phyloP scores from a whole-genome alignment of 2,329 filamentous ascomycete species.

The Trichophyton verrucosum region DNA sequence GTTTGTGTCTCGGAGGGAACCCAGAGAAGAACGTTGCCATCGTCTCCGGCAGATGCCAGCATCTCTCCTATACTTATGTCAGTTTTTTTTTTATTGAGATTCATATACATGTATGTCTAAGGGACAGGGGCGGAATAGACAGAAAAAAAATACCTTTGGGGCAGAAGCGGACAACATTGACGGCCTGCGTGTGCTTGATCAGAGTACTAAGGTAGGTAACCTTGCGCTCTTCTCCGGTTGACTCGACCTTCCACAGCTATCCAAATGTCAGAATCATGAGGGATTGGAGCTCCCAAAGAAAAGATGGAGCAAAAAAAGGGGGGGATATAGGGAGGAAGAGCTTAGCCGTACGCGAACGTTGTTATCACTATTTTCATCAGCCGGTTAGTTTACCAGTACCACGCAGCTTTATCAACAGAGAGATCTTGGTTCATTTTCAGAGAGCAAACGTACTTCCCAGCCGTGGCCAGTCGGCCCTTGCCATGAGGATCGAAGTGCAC shows the following conservation, averaged over 20 bases:
- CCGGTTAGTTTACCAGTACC: slow-evolving; percentile 8
- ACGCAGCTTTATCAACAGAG: not conserved
- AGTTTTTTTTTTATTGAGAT: not conserved
- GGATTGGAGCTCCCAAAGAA: slow-evolving; percentile 4
- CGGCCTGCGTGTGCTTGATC: slow-evolving; percentile 86
- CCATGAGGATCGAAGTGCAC: slow-evolving; percentile 90
- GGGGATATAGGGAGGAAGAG: slow-evolving; percentile 13
- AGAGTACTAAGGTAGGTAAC: slow-evolving; percentile 88
- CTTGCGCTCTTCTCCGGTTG: slow-evolving; percentile 70
- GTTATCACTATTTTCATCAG: slow-evolving; percentile 49
- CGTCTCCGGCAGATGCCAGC: slow-evolving; percentile 88
- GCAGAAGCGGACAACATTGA: slow-evolving; percentile 94
- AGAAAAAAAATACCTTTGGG: slow-evolving; percentile 61
- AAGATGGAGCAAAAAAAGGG: not conserved
- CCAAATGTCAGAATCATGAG: slow-evolving; percentile 21
- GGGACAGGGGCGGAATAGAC: not conserved
- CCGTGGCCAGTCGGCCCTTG: slow-evolving; percentile 84
- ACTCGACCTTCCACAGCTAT: slow-evolving; percentile 83
- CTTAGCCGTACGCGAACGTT: slow-evolving; percentile 65
- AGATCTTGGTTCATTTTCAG: not conserved
- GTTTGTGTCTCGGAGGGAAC: slow-evolving; percentile 68
- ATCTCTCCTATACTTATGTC: slow-evolving; percentile 55
- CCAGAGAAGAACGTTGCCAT: slow-evolving; percentile 95
- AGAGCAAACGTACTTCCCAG: slow-evolving; percentile 51
- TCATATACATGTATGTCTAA: not conserved